A percentile compares a stretch with the other conserved stretches of the same genome.
These are phyloP conservation scores for Begonia loranthoides DNA, from an alignment of 306 rosid species.

Conservation along the genomic window DNA sequence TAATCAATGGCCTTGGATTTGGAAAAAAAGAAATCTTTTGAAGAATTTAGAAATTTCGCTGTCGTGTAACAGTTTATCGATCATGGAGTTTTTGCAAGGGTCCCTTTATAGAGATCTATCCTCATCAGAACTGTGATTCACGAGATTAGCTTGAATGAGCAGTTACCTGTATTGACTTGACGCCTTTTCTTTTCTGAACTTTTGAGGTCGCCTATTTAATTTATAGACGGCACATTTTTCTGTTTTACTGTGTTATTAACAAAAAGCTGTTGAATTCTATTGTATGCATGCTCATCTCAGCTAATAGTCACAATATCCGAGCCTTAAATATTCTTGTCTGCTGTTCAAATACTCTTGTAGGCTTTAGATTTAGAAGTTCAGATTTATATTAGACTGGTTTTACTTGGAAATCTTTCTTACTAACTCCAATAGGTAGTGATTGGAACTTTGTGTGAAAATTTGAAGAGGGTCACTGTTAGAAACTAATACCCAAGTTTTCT, in stretches of 20 bases:
- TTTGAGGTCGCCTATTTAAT: neutral
- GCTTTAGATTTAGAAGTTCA: too few relatives aligned
- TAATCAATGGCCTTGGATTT: conserved; percentile 1
- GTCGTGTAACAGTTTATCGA: too few relatives aligned
- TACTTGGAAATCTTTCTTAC: neutral
- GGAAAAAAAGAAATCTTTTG: neutral
- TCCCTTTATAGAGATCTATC: conserved; percentile 33
- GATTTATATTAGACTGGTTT: too few relatives aligned
- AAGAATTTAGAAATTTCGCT: too few relatives aligned
- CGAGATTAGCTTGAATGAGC: conserved; percentile 49
- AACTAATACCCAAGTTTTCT: neutral
- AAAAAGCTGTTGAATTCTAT: conserved; percentile 5
- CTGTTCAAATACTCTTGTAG: too few relatives aligned
- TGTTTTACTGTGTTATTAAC: neutral
- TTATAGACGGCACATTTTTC: too few relatives aligned
- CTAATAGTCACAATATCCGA: conserved; percentile 1
- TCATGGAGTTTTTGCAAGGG: conserved; percentile 13
- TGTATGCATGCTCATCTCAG: conserved; percentile 18
- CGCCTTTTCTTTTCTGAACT: conserved; percentile 21
- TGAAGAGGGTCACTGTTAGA: neutral
- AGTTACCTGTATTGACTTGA: conserved; percentile 55
- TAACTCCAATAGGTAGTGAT: neutral
- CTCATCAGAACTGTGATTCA: conserved; percentile 67
- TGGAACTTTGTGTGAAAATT: neutral
- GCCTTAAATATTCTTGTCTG: conserved; percentile 6